A percentile compares a stretch with the other conserved stretches of the same genome.
Conservation (phyloP, 345 rosid species). For the Acer yangbiense region DNA sequence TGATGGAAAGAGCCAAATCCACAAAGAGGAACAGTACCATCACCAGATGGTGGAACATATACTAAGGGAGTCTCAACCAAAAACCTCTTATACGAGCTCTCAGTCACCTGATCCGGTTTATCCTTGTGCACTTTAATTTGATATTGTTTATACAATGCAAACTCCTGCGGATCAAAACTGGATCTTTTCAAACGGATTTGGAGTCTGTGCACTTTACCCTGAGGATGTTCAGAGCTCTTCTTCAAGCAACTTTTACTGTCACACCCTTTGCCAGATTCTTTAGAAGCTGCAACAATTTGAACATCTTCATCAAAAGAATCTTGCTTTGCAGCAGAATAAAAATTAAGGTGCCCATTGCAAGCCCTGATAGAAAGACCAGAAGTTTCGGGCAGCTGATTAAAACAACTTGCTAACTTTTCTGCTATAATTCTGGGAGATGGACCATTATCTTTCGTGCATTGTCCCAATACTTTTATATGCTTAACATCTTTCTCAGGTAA, state of each 20-base stretch:
- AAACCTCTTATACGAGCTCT: constrained; percentile 64
- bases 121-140: constrained; percentile 90
- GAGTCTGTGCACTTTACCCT: constrained; percentile 55
- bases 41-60: constrained; percentile 62
- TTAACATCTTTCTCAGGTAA: constrained; percentile 33
- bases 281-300: constrained; percentile 33
- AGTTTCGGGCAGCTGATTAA: constrained; percentile 42
- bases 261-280: constrained; percentile 44
- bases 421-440: constrained; percentile 53
- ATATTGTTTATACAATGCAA: constrained; percentile 71
- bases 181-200: constrained; percentile 83
- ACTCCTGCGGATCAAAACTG: constrained; percentile 88
- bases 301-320: constrained; percentile 33
- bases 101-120: constrained; percentile 53
- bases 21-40: constrained; percentile 65
- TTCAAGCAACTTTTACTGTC: constrained; percentile 40
- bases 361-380: constrained; percentile 54
- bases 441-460: constrained; percentile 31
- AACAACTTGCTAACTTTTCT: constrained; percentile 52
- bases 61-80: constrained; percentile 86
- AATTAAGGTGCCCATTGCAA: constrained; percentile 85
- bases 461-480: constrained; percentile 11
- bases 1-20: constrained; percentile 99
- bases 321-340: constrained; percentile 43
- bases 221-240: constrained; percentile 38